These are phyloP conservation scores for Stellera chamaejasme DNA, from an alignment of 345 rosid species.

Conservation along the genomic window DNA sequence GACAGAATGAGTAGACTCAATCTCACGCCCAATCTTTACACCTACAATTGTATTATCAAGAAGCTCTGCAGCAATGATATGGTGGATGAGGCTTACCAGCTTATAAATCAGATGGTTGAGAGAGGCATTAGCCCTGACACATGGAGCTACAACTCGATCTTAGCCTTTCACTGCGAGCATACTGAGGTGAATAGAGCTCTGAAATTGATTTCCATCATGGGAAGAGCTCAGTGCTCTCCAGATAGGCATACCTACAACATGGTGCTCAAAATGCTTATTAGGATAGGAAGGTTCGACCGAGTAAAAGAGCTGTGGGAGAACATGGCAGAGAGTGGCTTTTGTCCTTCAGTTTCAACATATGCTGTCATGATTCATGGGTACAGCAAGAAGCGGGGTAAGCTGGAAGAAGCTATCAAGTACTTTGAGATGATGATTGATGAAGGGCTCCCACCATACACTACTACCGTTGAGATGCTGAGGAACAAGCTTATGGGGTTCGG, in stretches of 20 bases:
- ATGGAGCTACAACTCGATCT: conserved; percentile 76
- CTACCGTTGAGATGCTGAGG: conserved; percentile 71
- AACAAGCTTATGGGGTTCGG: conserved; percentile 52
- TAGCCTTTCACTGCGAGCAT: conserved; percentile 75
- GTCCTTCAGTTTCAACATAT: conserved; percentile 72
- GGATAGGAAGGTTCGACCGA: conserved; percentile 72
- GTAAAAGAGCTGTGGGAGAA: conserved; percentile 67
- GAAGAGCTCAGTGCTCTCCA: conserved; percentile 35
- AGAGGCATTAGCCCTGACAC: conserved; percentile 50
- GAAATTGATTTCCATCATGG: conserved; percentile 59
- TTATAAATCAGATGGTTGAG: conserved; percentile 60
- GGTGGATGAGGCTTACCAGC: conserved; percentile 60
- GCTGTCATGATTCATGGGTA: conserved; percentile 79
- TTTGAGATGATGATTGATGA: conserved; percentile 94
- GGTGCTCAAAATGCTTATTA: conserved; percentile 60
- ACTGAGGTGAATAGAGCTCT: conserved; percentile 62
- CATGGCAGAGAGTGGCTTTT: conserved; percentile 54
- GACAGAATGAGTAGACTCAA: conserved; percentile 59
- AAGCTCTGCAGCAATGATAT: conserved; percentile 59
- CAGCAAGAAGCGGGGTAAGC: conserved; percentile 65
- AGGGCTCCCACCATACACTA: conserved; percentile 71
- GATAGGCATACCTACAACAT: conserved; percentile 77
- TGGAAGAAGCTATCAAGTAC: conserved; percentile 75
- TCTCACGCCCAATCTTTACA: conserved; percentile 66
- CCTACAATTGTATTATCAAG: conserved; percentile 68